Evolutionary conservation across 805 yeast genomes (phyloP).

Genomic region (Candida germanica): DNA sequence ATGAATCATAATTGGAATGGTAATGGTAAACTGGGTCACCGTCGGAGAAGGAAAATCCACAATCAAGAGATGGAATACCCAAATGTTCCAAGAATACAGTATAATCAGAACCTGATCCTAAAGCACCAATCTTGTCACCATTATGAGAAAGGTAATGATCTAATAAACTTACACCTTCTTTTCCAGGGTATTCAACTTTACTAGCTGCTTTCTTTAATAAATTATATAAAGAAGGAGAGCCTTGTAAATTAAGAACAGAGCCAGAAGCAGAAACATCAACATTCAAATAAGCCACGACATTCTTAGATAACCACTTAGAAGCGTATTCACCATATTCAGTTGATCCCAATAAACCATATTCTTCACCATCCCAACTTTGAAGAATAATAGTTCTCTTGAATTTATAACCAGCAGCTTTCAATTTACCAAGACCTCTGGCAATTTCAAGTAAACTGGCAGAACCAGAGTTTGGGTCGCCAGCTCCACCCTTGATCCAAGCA

Average conservation of each 20-base stretch:
- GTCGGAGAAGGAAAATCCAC: slow-evolving; percentile 43
- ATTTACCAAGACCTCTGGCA: slow-evolving; percentile 40
- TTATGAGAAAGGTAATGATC: slow-evolving; percentile 43
- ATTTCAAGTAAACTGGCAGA: slow-evolving; percentile 41
- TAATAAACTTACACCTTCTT: slow-evolving; percentile 38
- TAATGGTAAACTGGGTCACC: slow-evolving; percentile 46
- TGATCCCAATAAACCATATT: slow-evolving; percentile 52
- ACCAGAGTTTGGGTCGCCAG: slow-evolving; percentile 47
- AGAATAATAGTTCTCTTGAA: slow-evolving; percentile 39
- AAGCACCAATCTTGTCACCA: slow-evolving; percentile 34
- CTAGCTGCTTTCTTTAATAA: slow-evolving; percentile 46
- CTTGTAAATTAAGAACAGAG: slow-evolving; percentile 39
- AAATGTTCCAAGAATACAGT: slow-evolving; percentile 61
- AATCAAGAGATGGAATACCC: slow-evolving; percentile 61
- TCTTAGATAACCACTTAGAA: slow-evolving; percentile 34
- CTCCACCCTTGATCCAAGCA: slow-evolving; percentile 49
- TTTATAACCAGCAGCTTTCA: slow-evolving; percentile 34
- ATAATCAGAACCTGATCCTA: slow-evolving; percentile 54
- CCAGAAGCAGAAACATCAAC: slow-evolving; percentile 56
- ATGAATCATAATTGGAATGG: slow-evolving; percentile 59
- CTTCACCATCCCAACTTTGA: slow-evolving; percentile 44
- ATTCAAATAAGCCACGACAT: slow-evolving; percentile 50
- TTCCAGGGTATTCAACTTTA: slow-evolving; percentile 42
- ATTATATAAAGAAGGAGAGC: slow-evolving; percentile 56
- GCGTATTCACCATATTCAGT: slow-evolving; percentile 55